phyloP scores from a whole-genome alignment of 345 rosid genomes.

The Salix suchowensis region DNA sequence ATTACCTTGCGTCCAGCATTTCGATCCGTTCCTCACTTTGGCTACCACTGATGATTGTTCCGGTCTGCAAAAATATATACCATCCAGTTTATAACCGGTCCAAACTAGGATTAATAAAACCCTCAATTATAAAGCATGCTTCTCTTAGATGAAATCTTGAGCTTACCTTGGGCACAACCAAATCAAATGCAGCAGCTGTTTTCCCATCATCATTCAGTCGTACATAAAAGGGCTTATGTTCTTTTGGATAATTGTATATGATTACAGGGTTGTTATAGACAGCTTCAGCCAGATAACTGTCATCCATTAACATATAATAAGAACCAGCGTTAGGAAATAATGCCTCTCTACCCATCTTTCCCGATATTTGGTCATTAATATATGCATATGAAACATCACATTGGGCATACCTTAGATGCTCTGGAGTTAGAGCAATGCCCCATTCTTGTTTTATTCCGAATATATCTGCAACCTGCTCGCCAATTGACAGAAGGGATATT shows the following conservation, averaged over 20 bases:
- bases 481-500: not conserved
- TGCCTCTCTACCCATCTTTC: not conserved
- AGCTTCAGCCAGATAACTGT: slow-evolving; percentile 73
- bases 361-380: not conserved
- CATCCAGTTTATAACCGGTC: slow-evolving; percentile 3
- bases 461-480: slow-evolving; percentile 42
- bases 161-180: slow-evolving; percentile 76
- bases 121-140: not conserved
- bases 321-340: not conserved
- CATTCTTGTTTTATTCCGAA: slow-evolving; percentile 56
- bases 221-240: slow-evolving; percentile 53
- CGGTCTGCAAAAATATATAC: slow-evolving; percentile 45
- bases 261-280: slow-evolving; percentile 54
- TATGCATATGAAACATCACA: not conserved
- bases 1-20: slow-evolving; percentile 44
- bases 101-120: not conserved
- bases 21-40: slow-evolving; percentile 78
- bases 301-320: slow-evolving; percentile 11
- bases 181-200: slow-evolving; percentile 89
- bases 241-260: slow-evolving; percentile 62
- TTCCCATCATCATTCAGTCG: slow-evolving; percentile 64
- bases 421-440: slow-evolving; percentile 62
- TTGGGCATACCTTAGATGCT: slow-evolving; percentile 63
- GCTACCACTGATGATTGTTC: slow-evolving; percentile 63
- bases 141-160: not conserved